Base-by-base conservation (phyloP, 371 early-diverging fungal species). In the Mortierella sp. region DNA sequence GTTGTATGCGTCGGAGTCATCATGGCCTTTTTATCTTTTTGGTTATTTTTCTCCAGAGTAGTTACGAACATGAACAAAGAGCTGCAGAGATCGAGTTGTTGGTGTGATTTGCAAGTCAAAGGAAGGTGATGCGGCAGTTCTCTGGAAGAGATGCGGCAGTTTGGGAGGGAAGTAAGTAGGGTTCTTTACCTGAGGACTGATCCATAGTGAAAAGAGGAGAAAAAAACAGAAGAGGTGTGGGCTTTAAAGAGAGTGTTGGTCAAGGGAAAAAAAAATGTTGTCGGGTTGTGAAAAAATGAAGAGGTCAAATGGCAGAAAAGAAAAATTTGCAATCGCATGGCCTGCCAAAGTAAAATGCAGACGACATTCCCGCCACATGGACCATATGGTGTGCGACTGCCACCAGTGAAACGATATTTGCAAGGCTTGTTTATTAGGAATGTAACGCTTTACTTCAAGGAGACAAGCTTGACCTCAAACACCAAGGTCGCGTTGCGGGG, bases 401-500 rank as follows among this genome's bases (percentile, higher is more conserved):
- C 12, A 27, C 3, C 12, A 63, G 5, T 18, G 18, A 35, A 60
- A 4, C 10, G n/a, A 56, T 51, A 51, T 51, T 51, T 51, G 10
- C 21, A 54, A 4, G 27, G n/a, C 27, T 55, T 74, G 2, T 74
- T 54, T 74, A 55, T 73, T 51, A 38, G 2, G 35, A 35, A 35
- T 35, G 16, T 24, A 56, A 27, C 14, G 48, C 48, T 63, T 58
- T 70, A 84, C 76, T 87, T 87, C 65, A 87, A 10, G 8, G 51
- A 76, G 38, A 88, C 71, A 29, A 95, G 84, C 80, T 95, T 95
- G 88, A 97, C 93, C 76, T 97, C 98, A 88, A 98, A 98, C 46
- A 92, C 90, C 70, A 98, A 92, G 65, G 95, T 96, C 38, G 96
- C 92, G 89, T 97, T 97, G 75, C 89, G 87, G 43, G 98, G 98